phyloP scores from a whole-genome alignment of 371 early-diverging fungal species.

The Lichtheimia hyalospora region DNA sequence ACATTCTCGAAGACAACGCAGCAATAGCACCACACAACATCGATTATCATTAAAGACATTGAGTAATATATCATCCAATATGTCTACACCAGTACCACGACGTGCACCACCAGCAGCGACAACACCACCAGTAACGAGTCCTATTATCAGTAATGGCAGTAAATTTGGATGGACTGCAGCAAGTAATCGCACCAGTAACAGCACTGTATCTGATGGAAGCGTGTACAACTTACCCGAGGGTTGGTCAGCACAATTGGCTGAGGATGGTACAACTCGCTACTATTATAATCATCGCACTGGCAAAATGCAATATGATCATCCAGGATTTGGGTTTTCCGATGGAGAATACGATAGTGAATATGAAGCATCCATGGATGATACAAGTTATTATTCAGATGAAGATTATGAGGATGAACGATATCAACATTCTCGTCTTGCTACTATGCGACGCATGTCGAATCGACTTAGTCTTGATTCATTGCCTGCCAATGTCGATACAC shows the following conservation, averaged over 20 bases:
- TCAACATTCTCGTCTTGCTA: background rate
- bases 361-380: background rate
- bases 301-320: constrained; percentile 30
- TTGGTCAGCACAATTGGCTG: constrained; percentile 37
- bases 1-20: background rate
- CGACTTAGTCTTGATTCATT: constrained; percentile 5
- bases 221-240: constrained; percentile 27
- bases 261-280: constrained; percentile 35
- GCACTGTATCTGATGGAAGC: background rate
- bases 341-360: constrained; percentile 13
- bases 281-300: constrained; percentile 35
- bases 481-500: constrained; percentile 14
- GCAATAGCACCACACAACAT: background rate
- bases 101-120: background rate
- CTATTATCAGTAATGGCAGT: background rate
- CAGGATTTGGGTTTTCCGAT: constrained; percentile 9
- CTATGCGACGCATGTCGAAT: background rate
- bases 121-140: background rate
- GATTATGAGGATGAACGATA: constrained; percentile 3
- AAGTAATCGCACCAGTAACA: background rate
- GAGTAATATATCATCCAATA: background rate
- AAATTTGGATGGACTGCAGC: constrained; percentile 14
- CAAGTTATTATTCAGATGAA: constrained; percentile 4
- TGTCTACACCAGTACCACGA: background rate
- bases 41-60: background rate